Base-by-base conservation (phyloP, 192 early-diverging fungal species). In the Coemansia javaensis region DNA sequence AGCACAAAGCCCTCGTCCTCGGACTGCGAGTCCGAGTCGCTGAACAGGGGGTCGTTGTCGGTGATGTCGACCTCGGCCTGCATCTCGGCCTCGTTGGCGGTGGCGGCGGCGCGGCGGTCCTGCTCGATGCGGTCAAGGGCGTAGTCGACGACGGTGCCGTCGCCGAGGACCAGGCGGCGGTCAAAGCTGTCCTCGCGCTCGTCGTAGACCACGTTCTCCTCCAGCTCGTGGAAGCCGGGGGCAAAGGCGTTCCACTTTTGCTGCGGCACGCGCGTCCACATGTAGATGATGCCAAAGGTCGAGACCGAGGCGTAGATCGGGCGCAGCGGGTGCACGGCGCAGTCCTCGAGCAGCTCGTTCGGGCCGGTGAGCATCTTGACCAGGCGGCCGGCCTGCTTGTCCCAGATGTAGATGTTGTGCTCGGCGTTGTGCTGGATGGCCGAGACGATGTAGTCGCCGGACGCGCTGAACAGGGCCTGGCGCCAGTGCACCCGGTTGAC, bases 111-210 rank as follows among this genome's bases (percentile, higher is more conserved):
- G 4, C 30, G 47, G 2, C 30, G 14, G 10, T 75, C 65, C 7
- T 46, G 32, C 16, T 32, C 28, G 17, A 34, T 34, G 23, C 59
- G 58, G 20, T 47, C 41, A 15, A 44, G 34, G 9, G 42, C 51
- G 35, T 43, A 67, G 44, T 67, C 63, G 4, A 67, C 55, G 4
- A 56, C n/a, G 11, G 18, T 8, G 18, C 65, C 63, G 12, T 43
- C 36, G 0, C 23, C 34, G 3, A 30, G 49, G 4, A 56, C 33
- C 11, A 75, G 22, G 10, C 40, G 44, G 22, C 60, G 56, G 59
- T 99, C 96, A 69, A 96, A 99, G 55, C 90, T 89, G 47, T 94
- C 90, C 50, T 99, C 96, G 10, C 81, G 67, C 58, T 99, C 96
- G 39, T 84, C 75, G 62, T 94, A 96, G 43, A 94, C 96, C 6